phyloP scores from a whole-genome alignment of 306 rosid genomes.

The Cucurbita maxima region DNA sequence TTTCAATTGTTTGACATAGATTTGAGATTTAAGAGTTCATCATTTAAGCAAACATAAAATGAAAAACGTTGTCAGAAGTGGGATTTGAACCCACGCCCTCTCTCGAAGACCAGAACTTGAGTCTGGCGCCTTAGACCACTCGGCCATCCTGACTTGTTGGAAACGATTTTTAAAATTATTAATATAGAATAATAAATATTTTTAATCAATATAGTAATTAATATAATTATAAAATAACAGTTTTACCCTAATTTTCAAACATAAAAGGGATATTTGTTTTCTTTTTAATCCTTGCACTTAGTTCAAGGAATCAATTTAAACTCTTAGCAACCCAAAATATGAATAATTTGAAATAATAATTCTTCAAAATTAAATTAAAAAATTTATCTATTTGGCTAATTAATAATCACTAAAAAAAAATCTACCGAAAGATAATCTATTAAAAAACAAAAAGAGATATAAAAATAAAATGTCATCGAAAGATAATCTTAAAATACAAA shows the following conservation, averaged over 20 bases:
- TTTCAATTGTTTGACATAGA: no score
- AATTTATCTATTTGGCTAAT: no score
- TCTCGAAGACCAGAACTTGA: neutral
- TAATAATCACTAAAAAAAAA: no score
- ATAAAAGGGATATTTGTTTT: neutral
- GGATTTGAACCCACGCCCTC: constrained; percentile 4
- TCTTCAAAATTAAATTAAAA: neutral
- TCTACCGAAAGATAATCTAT: no score
- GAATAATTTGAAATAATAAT: neutral
- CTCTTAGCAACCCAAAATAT: neutral
- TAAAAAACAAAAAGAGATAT: no score
- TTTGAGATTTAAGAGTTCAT: no score
- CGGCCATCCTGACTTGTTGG: neutral
- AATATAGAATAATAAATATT: no score
- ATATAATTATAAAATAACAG: neutral
- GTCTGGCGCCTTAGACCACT: neutral
- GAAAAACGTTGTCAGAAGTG: neutral
- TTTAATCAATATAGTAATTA: no score
- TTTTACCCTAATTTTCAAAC: neutral
- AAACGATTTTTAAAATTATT: no score
- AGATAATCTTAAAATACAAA: no score
- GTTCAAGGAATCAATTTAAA: neutral
- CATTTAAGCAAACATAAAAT: no score
- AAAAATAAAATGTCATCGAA: no score
- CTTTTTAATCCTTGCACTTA: neutral